Percentiles rank a stretch among this genome's conserved stretches.
Evolutionary conservation across 2,329 filamentous ascomycete species (phyloP).

Genomic region (Alternaria consortialis): DNA sequence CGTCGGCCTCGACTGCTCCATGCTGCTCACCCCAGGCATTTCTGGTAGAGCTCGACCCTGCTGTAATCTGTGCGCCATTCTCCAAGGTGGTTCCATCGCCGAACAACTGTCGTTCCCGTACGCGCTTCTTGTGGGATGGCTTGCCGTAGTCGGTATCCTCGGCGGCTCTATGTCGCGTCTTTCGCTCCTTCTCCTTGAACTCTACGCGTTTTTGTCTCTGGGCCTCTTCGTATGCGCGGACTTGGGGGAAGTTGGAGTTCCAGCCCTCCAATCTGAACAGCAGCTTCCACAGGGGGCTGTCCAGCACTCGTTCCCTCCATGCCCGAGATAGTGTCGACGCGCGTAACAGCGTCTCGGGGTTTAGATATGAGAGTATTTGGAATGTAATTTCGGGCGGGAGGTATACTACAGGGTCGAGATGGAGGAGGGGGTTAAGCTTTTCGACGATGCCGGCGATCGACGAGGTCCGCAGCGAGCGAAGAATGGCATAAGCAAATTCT

Average conservation of each 20-base stretch:
- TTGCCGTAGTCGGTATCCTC: constrained; percentile 60
- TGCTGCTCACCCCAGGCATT: constrained; percentile 58
- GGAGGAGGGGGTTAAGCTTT: constrained; percentile 80
- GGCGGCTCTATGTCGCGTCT: constrained; percentile 56
- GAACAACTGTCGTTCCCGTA: constrained; percentile 56
- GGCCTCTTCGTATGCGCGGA: constrained; percentile 71
- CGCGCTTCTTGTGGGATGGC: constrained; percentile 63
- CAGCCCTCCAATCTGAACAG: constrained; percentile 88
- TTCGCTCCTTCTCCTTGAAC: constrained; percentile 53
- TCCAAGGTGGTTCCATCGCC: constrained; percentile 43
- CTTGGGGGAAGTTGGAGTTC: constrained; percentile 72
- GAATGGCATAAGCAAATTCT: constrained; percentile 83
- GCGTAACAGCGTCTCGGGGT: constrained; percentile 79
- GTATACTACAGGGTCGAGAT: constrained; percentile 88
- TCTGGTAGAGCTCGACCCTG: constrained; percentile 29
- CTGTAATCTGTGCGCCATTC: constrained; percentile 30
- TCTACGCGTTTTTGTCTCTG: constrained; percentile 52
- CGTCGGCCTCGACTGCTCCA: constrained; percentile 58
- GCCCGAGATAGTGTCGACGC: constrained; percentile 80
- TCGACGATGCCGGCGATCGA: constrained; percentile 83
- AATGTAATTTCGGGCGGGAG: constrained; percentile 91
- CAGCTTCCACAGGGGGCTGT: constrained; percentile 85
- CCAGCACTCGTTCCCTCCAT: constrained; percentile 83
- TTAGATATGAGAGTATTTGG: constrained; percentile 86
- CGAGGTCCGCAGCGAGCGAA: constrained; percentile 81